Conservation (phyloP, 2,329 filamentous ascomycete genomes). For the Apiospora arundinis region DNA sequence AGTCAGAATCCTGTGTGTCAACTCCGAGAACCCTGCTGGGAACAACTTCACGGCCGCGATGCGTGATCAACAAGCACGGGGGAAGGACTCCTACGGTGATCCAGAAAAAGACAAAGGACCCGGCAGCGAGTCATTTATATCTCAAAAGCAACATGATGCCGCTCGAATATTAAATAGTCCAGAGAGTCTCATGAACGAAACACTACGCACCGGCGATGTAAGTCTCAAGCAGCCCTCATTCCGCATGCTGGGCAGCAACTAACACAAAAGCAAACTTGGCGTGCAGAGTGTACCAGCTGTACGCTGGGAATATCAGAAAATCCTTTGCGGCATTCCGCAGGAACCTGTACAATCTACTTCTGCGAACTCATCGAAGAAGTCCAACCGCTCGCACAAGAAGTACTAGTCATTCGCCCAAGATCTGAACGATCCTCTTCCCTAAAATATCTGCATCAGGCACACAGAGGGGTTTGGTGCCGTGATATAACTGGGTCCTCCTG, state of each 20-base stretch:
- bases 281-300: background rate
- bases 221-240: background rate
- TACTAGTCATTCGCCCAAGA: background rate
- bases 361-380: background rate
- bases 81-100: background rate
- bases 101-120: background rate
- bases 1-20: background rate
- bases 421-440: background rate
- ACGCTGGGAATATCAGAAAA: constrained; percentile 5
- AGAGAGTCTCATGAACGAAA: constrained; percentile 5
- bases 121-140: background rate
- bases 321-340: background rate
- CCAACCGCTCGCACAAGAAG: background rate
- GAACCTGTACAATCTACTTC: constrained; percentile 1
- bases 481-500: background rate
- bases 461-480: background rate
- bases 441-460: background rate
- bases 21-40: background rate
- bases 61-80: constrained; percentile 1
- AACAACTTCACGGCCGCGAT: background rate
- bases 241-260: background rate
- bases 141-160: background rate
- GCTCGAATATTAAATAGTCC: background rate
- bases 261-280: background rate
- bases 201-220: constrained; percentile 1